These are phyloP conservation scores for Leucosporidium yakuticum DNA, from an alignment of 768 basidiomycete genomes.

Conservation along the genomic window DNA sequence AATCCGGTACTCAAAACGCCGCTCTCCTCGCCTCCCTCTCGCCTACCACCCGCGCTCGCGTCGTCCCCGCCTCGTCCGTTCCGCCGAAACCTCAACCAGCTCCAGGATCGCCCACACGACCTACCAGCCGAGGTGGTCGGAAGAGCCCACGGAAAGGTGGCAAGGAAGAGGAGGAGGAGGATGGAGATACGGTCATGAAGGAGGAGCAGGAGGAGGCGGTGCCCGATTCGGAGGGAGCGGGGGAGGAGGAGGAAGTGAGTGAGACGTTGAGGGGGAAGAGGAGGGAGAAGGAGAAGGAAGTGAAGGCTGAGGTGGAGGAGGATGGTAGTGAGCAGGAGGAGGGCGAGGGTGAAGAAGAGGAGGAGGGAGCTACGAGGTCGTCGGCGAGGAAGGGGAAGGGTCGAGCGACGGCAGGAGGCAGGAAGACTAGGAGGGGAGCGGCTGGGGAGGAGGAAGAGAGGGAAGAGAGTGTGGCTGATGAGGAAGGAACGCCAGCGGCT, in stretches of 20 bases:
- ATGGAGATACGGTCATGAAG: background rate
- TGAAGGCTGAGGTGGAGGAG: background rate
- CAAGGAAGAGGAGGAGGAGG: background rate
- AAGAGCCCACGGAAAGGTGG: background rate
- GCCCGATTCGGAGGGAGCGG: background rate
- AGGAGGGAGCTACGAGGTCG: background rate
- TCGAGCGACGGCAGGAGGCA: background rate
- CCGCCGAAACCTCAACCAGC: background rate
- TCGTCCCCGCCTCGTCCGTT: background rate
- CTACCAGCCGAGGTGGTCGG: background rate
- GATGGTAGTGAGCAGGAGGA: background rate
- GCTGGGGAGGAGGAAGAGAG: background rate
- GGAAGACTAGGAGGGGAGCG: background rate
- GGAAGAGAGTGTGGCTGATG: background rate
- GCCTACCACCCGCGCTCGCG: background rate
- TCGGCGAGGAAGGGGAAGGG: background rate
- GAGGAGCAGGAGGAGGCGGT: constrained; percentile 3
- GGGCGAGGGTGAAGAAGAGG: constrained; percentile 1
- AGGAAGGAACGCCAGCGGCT: background rate
- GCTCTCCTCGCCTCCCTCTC: background rate
- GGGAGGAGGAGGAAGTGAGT: background rate
- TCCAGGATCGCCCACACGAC: background rate
- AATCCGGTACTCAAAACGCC: no score
- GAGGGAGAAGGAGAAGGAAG: background rate
- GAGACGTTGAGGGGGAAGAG: background rate